Conservation (phyloP, 345 rosid genomes). For the Hypericum perforatum region DNA sequence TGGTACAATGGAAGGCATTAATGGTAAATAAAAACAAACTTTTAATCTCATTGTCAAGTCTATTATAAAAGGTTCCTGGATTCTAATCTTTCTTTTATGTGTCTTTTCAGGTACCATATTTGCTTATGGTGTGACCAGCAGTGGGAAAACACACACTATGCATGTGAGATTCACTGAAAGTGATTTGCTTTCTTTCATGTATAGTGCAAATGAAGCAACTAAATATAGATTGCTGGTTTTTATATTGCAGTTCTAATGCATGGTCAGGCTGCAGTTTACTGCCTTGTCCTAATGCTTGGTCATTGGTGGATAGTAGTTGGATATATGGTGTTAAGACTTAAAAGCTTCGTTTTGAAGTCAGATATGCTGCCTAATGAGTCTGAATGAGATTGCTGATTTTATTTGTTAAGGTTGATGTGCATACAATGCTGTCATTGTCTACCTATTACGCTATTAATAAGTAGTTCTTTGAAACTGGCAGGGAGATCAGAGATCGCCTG, state of each 20-base stretch:
- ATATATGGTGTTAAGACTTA: not conserved
- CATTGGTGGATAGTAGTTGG: not conserved
- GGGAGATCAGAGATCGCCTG: conserved; percentile 99
- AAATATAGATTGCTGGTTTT: too few species aligned
- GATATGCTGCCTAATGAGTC: not conserved
- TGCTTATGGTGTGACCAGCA: conserved; percentile 99
- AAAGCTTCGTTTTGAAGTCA: not conserved
- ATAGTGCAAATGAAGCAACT: too few species aligned
- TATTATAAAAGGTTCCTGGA: conserved; percentile 1
- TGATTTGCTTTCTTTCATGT: not conserved
- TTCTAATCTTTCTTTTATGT: conserved; percentile 18
- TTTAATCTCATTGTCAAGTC: conserved; percentile 4
- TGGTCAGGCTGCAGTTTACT: too few species aligned
- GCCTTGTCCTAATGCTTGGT: not conserved
- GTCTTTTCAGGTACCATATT: conserved; percentile 72
- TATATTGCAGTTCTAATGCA: too few species aligned
- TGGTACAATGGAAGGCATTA: conserved; percentile 97
- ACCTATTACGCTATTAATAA: too few species aligned
- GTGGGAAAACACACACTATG: conserved; percentile 99
- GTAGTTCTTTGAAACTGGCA: conserved; percentile 28
- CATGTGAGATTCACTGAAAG: conserved; percentile 54
- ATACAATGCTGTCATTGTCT: not conserved
- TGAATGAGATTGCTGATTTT: not conserved
- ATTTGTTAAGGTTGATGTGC: not conserved
- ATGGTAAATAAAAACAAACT: conserved; percentile 37